Conservation (phyloP, 306 rosid species). For the Acacia acuminata region DNA sequence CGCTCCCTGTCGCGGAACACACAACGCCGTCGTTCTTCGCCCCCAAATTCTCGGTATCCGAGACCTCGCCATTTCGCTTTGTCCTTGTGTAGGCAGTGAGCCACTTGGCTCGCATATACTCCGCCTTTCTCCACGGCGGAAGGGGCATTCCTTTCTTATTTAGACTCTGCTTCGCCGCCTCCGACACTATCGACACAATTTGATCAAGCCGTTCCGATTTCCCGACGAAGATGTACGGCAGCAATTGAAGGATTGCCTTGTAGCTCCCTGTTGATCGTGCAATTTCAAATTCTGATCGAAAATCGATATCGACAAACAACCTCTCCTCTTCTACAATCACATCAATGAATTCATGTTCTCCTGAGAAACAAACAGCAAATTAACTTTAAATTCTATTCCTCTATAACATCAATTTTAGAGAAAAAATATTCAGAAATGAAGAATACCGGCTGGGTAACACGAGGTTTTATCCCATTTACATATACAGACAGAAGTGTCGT, state of each 20-base stretch:
- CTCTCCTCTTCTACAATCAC: constrained; percentile 73
- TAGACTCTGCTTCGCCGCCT: constrained; percentile 80
- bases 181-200: constrained; percentile 72
- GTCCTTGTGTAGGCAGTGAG: constrained; percentile 61
- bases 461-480: constrained; percentile 85
- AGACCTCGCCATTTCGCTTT: neutral
- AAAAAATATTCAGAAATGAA: neutral
- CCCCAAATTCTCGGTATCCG: neutral
- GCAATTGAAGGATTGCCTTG: constrained; percentile 78
- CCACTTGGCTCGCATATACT: constrained; percentile 92
- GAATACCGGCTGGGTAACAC: constrained; percentile 74
- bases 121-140: constrained; percentile 93
- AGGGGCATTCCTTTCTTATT: constrained; percentile 96
- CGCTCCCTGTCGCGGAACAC: constrained; percentile 35
- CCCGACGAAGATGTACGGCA: constrained; percentile 87
- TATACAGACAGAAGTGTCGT: constrained; percentile 75
- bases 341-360: constrained; percentile 91
- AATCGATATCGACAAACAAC: constrained; percentile 78
- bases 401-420: neutral
- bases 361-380: constrained; percentile 37
- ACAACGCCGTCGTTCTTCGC: neutral
- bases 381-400: neutral
- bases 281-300: constrained; percentile 61
- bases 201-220: constrained; percentile 80
- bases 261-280: constrained; percentile 90